Evolutionary conservation across 768 basidiomycete species (phyloP).

Genomic region (Boletus eberwhitei): DNA sequence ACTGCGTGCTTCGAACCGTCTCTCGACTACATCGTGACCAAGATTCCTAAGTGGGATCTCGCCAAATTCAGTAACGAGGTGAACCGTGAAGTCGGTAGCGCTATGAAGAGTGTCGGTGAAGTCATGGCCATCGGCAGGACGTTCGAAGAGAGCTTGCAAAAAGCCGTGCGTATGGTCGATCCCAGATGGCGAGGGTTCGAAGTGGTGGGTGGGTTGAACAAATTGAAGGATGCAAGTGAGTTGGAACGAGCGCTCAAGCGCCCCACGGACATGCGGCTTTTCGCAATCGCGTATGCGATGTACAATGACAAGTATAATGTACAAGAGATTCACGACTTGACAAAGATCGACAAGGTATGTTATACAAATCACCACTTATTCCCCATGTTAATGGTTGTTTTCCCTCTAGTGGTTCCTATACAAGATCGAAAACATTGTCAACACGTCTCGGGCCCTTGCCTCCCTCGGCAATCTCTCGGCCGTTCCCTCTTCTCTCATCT

Average conservation of each 20-base stretch:
- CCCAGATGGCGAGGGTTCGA: conserved; percentile 97
- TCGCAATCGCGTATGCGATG: conserved; percentile 98
- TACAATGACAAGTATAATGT: conserved; percentile 89
- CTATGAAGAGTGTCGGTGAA: conserved; percentile 99
- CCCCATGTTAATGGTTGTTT: not conserved
- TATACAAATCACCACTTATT: not conserved
- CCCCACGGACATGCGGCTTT: conserved; percentile 94
- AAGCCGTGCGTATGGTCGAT: conserved; percentile 96
- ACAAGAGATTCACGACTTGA: conserved; percentile 85
- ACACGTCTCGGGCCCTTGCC: conserved; percentile 75
- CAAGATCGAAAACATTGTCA: conserved; percentile 98
- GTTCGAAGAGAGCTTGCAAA: conserved; percentile 97
- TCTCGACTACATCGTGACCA: conserved; percentile 98
- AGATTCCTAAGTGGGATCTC: conserved; percentile 99
- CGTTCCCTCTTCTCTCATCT: conserved; percentile 74
- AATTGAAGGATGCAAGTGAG: conserved; percentile 63
- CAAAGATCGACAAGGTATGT: conserved; percentile 93
- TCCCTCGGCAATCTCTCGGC: conserved; percentile 64
- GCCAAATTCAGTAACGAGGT: conserved; percentile 96
- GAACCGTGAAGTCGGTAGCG: conserved; percentile 89
- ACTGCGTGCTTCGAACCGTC: conserved; percentile 99
- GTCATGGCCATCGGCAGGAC: conserved; percentile 99
- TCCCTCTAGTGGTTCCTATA: conserved; percentile 85
- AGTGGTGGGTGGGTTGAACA: conserved; percentile 85
- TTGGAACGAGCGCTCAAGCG: conserved; percentile 72